Percentiles rank a stretch among this genome's conserved stretches.
phyloP scores from a whole-genome alignment of 768 basidiomycete species.

The Lactarius trivialis region DNA sequence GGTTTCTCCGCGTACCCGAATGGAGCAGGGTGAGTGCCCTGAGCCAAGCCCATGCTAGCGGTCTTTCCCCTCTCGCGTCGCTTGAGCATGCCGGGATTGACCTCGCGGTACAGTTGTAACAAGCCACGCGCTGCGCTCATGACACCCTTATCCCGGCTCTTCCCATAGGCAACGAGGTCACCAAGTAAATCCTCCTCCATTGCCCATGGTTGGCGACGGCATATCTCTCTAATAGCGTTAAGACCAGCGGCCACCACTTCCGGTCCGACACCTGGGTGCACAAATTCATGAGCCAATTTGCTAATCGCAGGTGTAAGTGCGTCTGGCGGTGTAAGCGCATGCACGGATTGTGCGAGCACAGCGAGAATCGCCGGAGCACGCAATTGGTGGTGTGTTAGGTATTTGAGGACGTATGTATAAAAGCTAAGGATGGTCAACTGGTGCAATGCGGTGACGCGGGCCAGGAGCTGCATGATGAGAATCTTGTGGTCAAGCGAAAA shows the following conservation, averaged over 20 bases:
- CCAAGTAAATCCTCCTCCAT: conserved; percentile 93
- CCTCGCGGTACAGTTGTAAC: conserved; percentile 88
- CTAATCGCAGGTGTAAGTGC: conserved; percentile 80
- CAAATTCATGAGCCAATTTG: conserved; percentile 92
- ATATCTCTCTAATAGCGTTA: conserved; percentile 93
- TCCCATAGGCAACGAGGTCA: conserved; percentile 91
- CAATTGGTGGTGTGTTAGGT: conserved; percentile 87
- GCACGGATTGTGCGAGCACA: conserved; percentile 88
- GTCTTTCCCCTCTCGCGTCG: conserved; percentile 88
- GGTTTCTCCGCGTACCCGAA: conserved; percentile 76
- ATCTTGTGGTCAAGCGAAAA: conserved; percentile 97
- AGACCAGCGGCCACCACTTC: conserved; percentile 97
- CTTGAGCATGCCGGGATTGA: conserved; percentile 90
- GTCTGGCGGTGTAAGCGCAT: conserved; percentile 93
- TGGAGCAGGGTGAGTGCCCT: conserved; percentile 59
- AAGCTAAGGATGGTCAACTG: conserved; percentile 90
- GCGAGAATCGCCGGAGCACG: conserved; percentile 91
- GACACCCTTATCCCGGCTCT: conserved; percentile 91
- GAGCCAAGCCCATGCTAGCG: conserved; percentile 69
- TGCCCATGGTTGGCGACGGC: conserved; percentile 88
- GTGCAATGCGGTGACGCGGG: conserved; percentile 88
- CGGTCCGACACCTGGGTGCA: conserved; percentile 92
- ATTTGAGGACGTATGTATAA: conserved; percentile 94
- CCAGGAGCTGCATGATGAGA: conserved; percentile 92
- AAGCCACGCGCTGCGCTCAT: conserved; percentile 84